Base-by-base conservation (phyloP, 2,329 filamentous ascomycete species). In the Macrophomina tecta region DNA sequence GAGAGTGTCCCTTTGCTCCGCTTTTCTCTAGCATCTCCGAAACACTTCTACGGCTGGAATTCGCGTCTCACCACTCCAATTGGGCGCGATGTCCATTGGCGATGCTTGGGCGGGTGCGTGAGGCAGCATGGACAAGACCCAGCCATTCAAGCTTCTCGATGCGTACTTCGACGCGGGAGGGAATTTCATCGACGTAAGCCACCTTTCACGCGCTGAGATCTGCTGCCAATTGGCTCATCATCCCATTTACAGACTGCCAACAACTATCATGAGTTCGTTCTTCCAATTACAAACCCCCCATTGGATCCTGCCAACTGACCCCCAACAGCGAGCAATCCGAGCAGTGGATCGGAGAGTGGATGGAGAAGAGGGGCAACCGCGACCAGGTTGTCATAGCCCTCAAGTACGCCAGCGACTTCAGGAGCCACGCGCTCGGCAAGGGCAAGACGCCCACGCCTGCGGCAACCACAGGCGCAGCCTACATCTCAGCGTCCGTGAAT, bases 111-210 rank as follows among this genome's bases (percentile, higher is more conserved):
- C 34, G 3, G 38, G 34, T 5, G 23, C 53, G 5, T 9, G 52
- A 40, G 53, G 52, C 16, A 52, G 61, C 16, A 52, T 38, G 48
- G 65, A 72, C 73, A 87, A 91, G 73, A 81, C 86, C 56, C 83
- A 83, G 1, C 82, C 86, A 1, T 89, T 91, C 70, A 80, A 82
- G 23, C 86, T 92, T 32, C 82, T 92, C 8, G 89, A 92, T 72
- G 87, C 85, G 73, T 92, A 86, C 78, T 87, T 85, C 68, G 82
- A 84, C 5, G 83, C 88, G 0, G 88, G 88, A 4, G 90, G 90
- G 30, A 92, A 92, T 78, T 92, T 92, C 76, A 89, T 92, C 73
- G 58, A 64, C 42, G 42, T 45, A 45, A 5, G 42, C 12, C 42
- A 16, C 7, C 42, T 5, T n/a, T 14, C 16, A 45, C 4, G 5